Base-by-base conservation (phyloP, 805 yeast genomes). In the Candida vaughaniae region DNA sequence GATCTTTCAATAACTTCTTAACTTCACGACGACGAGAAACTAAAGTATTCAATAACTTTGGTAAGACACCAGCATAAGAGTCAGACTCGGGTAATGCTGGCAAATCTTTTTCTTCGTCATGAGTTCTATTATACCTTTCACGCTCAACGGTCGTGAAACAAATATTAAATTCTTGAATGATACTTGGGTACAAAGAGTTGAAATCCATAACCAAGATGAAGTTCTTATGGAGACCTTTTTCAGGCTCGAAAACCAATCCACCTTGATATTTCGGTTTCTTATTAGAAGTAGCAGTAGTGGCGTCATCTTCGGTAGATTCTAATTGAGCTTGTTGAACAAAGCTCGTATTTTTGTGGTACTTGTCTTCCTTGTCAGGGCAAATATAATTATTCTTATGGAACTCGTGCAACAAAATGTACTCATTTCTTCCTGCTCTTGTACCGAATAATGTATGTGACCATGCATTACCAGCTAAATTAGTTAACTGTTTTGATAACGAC, bases 161-260 rank as follows among this genome's bases (percentile, higher is more conserved):
- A 48, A 93, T 93, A 58, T 93, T 93, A 62, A 76, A 93, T 62
- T 93, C 99, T 64, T 93, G 99, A 49, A 93, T 93, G 55, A 93
- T 91, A 44, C 96, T 86, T 7, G 99, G 99, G 56, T 93, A 93
- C 66, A 93, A 75, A 33, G 96, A 88, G 65, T 93, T 93, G 81
- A 93, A 93, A 66, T 93, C 99, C 98, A 93, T 90, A 16, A 93
- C 99, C 45, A 93, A 64, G 3, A 89, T 77, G 56, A 83, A 86
- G 47, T 87, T 84, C 55, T 87, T 88, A 56, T 91, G 96, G 27
- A 93, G 68, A 2, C 99, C 99, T 56, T 84, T 88, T 53, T 86
- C 96, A 1, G 99, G 99, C 46, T 93, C 99, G 60, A 93, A 87
- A 20, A 93, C 99, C 47, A 88, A 73, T 58, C 99, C 96, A 71